Conservation (phyloP, 805 yeast genomes). For the Lipomyces mesembrius region DNA sequence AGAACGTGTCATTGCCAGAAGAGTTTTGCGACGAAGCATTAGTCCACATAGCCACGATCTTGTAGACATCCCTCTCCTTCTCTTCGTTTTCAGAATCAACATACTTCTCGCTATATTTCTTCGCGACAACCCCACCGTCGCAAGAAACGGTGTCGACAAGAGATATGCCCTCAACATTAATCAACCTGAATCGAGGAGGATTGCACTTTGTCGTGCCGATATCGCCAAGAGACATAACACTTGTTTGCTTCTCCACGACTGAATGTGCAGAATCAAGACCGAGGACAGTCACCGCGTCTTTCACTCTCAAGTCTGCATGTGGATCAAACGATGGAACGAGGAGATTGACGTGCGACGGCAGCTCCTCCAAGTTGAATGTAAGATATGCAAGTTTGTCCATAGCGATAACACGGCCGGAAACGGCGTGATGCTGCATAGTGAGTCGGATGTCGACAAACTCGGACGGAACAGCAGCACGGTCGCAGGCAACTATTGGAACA, state of each 20-base stretch:
- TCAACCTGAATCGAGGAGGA: constrained; percentile 34
- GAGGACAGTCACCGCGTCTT: constrained; percentile 26
- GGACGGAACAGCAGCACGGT: constrained; percentile 35
- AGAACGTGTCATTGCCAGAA: constrained; percentile 27
- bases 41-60: constrained; percentile 29
- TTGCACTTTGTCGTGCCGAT: constrained; percentile 33
- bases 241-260: constrained; percentile 27
- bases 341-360: constrained; percentile 27
- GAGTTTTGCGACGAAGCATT: constrained; percentile 32
- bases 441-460: constrained; percentile 32
- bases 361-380: constrained; percentile 23
- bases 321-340: constrained; percentile 22
- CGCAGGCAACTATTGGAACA: constrained; percentile 30
- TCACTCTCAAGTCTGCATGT: constrained; percentile 11
- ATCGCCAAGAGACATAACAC: constrained; percentile 19
- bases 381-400: constrained; percentile 32
- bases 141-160: constrained; percentile 28
- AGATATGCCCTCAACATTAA: constrained; percentile 29
- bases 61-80: constrained; percentile 13
- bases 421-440: constrained; percentile 34
- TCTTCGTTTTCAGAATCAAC: constrained; percentile 5
- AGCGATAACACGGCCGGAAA: constrained; percentile 31
- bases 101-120: background rate
- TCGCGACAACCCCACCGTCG: constrained; percentile 32
- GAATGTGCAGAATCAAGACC: constrained; percentile 24